Evolutionary conservation across 1,284 basidiomycete genomes (phyloP), one percentile per base, ranked within the genome.

Genomic region (Cryptococcus neoformans): DNA sequence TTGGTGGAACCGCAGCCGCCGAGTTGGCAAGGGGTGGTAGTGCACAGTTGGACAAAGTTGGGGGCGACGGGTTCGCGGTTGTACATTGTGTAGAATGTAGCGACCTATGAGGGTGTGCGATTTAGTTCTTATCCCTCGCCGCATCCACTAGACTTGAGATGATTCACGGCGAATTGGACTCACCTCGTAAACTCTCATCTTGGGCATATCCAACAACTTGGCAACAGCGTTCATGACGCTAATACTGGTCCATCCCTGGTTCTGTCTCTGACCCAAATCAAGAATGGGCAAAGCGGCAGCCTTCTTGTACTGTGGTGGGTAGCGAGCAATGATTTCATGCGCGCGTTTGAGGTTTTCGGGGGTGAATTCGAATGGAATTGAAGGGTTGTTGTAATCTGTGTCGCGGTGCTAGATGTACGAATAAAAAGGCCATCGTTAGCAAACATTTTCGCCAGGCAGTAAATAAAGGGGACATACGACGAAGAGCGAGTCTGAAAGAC

Each of bases 11-110:
- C 82, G 65, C 82, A 83, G 51, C 95, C 95, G 53, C 90, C 87
- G 49, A 99, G 83, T 88, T 95, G 94, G 81, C 96, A 99, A 16
- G 95, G 95, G 9, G 96, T 99, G 41, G 95, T 99, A 42, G 96
- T 99, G 83, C 96, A 99, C 56, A 99, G 89, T 80, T 99, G 95
- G 37, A 99, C 85, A 72, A 99, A 97, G 79, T 96, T 84, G 71
- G 90, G 82, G 54, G 93, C 95, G 58, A 98, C 92, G 6, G 95
- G 96, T 78, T 96, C 93, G 51, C 91, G 85, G 81, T 95, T 96
- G 82, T 92, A 98, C 95, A 99, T 98, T 65, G 95, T 99, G 80
- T 99, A 99, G 81, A 99, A 99, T 10, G 93, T 96, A 11, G 96
- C 95, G 52, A 99, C 96, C 70, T 71, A 54, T 21, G 21, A 21